phyloP scores from a whole-genome alignment of 163 green algal species.

The Coccomyxa subellipsoidea region DNA sequence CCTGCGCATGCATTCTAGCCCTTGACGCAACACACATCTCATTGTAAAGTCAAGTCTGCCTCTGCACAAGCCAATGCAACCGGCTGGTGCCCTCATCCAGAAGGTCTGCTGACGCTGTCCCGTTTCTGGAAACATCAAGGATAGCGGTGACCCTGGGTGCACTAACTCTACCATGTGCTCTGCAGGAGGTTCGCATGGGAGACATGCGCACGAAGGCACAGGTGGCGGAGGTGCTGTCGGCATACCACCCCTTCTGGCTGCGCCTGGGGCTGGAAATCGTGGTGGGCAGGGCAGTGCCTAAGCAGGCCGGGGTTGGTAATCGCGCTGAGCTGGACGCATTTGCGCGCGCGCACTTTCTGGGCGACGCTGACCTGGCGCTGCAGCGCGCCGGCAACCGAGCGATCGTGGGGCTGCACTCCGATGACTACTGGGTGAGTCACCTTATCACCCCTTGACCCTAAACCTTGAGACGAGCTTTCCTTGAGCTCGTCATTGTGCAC shows the following conservation, averaged over 20 bases:
- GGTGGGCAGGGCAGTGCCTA: not conserved
- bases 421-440: slow-evolving; percentile 47
- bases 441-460: too few relatives aligned
- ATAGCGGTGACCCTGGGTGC: too few relatives aligned
- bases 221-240: slow-evolving; percentile 57
- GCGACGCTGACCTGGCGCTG: slow-evolving; percentile 48
- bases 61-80: too few relatives aligned
- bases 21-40: too few relatives aligned
- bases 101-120: too few relatives aligned
- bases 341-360: slow-evolving; percentile 46
- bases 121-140: too few relatives aligned
- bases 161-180: not conserved
- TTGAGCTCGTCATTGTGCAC: too few relatives aligned
- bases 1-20: too few relatives aligned
- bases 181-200: slow-evolving; percentile 36
- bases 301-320: not conserved
- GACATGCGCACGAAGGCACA: slow-evolving; percentile 52
- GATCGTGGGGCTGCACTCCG: slow-evolving; percentile 29
- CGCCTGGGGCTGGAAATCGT: slow-evolving; percentile 56
- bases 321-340: slow-evolving; percentile 39
- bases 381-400: slow-evolving; percentile 26
- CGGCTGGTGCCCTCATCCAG: too few relatives aligned
- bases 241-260: slow-evolving; percentile 90
- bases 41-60: too few relatives aligned
- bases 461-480: too few relatives aligned